Evolutionary conservation across 2,329 filamentous ascomycete genomes (phyloP).

Genomic region (Phialophora verrucosa): DNA sequence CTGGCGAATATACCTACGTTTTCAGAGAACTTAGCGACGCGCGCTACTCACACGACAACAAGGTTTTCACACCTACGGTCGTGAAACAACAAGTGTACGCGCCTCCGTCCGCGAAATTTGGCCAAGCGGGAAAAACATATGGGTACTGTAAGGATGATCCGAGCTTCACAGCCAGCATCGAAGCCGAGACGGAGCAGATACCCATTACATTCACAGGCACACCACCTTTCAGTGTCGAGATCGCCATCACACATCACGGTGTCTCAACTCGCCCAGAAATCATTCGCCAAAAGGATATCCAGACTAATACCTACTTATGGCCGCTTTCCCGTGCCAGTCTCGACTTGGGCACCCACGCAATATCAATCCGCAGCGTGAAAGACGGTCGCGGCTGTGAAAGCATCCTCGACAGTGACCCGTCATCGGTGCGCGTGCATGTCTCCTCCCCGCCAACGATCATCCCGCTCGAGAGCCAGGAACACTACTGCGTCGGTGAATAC

Average conservation of each 20-base stretch:
- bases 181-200: conserved; percentile 83
- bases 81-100: conserved; percentile 85
- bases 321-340: conserved; percentile 83
- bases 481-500: conserved; percentile 95
- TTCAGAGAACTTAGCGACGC: conserved; percentile 83
- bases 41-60: conserved; percentile 77
- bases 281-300: conserved; percentile 80
- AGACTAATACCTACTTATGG: conserved; percentile 74
- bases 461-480: conserved; percentile 77
- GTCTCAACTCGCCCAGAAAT: conserved; percentile 74
- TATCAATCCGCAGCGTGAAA: conserved; percentile 87
- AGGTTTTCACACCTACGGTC: conserved; percentile 68
- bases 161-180: conserved; percentile 27
- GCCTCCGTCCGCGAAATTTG: conserved; percentile 80
- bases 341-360: conserved; percentile 84
- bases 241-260: conserved; percentile 91
- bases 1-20: conserved; percentile 83
- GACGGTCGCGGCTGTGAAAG: conserved; percentile 86
- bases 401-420: conserved; percentile 71
- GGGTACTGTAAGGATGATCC: conserved; percentile 80
- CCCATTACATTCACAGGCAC: conserved; percentile 82
- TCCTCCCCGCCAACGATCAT: conserved; percentile 93
- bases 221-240: conserved; percentile 86
- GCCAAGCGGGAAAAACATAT: conserved; percentile 87
- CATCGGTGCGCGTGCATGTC: conserved; percentile 86